A percentile compares a stretch with the other conserved stretches of the same genome.
These are phyloP conservation scores for Rhizopogon vulgaris DNA, from an alignment of 768 basidiomycete genomes.

Conservation along the genomic window DNA sequence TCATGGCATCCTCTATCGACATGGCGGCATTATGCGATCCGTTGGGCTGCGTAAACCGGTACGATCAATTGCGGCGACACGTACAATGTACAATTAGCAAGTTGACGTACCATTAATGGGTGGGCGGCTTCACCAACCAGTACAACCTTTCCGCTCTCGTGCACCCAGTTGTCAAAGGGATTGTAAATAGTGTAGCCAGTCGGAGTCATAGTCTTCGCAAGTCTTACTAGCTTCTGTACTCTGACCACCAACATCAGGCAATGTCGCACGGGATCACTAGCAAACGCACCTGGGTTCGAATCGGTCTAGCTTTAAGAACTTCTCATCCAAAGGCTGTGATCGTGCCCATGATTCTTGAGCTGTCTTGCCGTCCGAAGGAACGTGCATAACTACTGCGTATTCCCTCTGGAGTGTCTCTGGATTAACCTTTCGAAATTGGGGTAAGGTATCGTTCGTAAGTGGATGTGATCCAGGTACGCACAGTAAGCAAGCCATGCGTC, in stretches of 20 bases:
- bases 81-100: background rate
- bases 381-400: slow-evolving; percentile 11
- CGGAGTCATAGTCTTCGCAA: slow-evolving; percentile 13
- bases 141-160: slow-evolving; percentile 43
- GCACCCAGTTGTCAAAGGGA: slow-evolving; percentile 43
- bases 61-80: background rate
- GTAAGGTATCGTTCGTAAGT: background rate
- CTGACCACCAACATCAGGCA: slow-evolving; percentile 1
- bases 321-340: slow-evolving; percentile 8
- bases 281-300: slow-evolving; percentile 18
- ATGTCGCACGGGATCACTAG: background rate
- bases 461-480: slow-evolving; percentile 2
- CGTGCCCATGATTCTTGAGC: background rate
- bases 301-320: slow-evolving; percentile 8
- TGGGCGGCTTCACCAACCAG: slow-evolving; percentile 57
- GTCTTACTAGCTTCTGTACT: slow-evolving; percentile 14
- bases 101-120: slow-evolving; percentile 38
- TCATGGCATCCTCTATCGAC: slow-evolving; percentile 56
- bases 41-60: slow-evolving; percentile 34
- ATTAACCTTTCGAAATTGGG: slow-evolving; percentile 2
- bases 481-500: slow-evolving; percentile 12
- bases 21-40: slow-evolving; percentile 41
- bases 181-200: slow-evolving; percentile 27
- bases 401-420: slow-evolving; percentile 7
- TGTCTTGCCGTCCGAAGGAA: background rate